phyloP scores from a whole-genome alignment of 768 basidiomycete genomes.

The Lentinula raphanica region DNA sequence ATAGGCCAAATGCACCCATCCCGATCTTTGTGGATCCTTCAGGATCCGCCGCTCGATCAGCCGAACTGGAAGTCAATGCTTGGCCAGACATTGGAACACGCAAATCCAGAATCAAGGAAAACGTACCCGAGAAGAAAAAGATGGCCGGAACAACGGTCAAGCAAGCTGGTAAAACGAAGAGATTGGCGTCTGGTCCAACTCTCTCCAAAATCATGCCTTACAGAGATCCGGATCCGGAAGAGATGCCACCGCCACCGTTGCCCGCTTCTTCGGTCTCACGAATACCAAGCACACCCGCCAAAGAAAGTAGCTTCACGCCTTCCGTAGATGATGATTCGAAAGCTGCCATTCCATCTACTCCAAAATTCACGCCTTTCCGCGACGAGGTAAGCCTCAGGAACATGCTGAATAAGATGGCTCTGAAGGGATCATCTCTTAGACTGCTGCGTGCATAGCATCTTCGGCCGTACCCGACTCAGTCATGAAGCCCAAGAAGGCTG shows the following conservation, averaged over 20 bases:
- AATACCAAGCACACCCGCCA: conserved; percentile 29
- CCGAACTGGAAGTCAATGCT: conserved; percentile 36
- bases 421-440: conserved; percentile 19
- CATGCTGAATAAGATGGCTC: too few relatives aligned
- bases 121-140: conserved; percentile 65
- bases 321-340: conserved; percentile 14
- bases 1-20: conserved; percentile 51
- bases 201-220: conserved; percentile 59
- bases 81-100: conserved; percentile 77
- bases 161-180: conserved; percentile 53
- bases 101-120: conserved; percentile 75
- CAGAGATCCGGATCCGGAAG: conserved; percentile 53
- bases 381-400: conserved; percentile 51
- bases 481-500: conserved; percentile 59
- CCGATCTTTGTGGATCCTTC: conserved; percentile 72
- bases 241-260: conserved; percentile 37
- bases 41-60: conserved; percentile 42
- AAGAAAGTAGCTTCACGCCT: conserved; percentile 15
- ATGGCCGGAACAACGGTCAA: conserved; percentile 61
- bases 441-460: conserved; percentile 24
- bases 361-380: conserved; percentile 66
- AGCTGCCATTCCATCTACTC: conserved; percentile 35
- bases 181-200: conserved; percentile 39
- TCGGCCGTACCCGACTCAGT: conserved; percentile 46
- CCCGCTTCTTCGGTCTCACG: conserved; percentile 15